Conservation (phyloP, 768 basidiomycete genomes). For the Suillus spraguei region DNA sequence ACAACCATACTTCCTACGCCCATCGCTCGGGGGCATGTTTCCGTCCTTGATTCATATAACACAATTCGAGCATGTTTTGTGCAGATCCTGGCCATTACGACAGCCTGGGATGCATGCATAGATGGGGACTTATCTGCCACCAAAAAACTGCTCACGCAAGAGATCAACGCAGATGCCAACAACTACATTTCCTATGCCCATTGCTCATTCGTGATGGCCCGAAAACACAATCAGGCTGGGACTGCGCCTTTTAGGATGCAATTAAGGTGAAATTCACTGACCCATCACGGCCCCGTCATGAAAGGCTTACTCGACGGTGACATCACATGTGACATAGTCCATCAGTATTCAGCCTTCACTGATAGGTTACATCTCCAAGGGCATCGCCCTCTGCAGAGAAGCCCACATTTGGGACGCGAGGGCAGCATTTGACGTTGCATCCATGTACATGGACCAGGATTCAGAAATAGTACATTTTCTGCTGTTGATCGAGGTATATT, state of each 20-base stretch:
- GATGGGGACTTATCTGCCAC: neutral
- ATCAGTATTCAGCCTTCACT: neutral
- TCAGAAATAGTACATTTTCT: neutral
- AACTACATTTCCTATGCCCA: neutral
- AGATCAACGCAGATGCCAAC: neutral
- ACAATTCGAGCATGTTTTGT: neutral
- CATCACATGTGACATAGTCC: no score
- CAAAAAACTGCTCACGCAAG: neutral
- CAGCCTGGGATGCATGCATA: neutral
- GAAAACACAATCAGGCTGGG: neutral
- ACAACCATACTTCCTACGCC: no score
- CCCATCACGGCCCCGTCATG: neutral
- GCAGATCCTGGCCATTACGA: neutral
- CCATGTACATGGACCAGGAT: neutral
- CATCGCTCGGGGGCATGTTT: no score
- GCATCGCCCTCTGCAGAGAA: neutral
- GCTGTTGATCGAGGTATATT: neutral
- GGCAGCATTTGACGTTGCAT: neutral
- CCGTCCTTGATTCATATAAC: neutral
- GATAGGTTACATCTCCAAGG: neutral
- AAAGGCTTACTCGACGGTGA: neutral
- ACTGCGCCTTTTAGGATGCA: neutral
- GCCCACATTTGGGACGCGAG: neutral
- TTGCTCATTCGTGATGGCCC: neutral
- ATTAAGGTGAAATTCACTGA: neutral